These are phyloP conservation scores for Amphibolis antarctica DNA, from an alignment of 106 monocot species.

Conservation along the genomic window DNA sequence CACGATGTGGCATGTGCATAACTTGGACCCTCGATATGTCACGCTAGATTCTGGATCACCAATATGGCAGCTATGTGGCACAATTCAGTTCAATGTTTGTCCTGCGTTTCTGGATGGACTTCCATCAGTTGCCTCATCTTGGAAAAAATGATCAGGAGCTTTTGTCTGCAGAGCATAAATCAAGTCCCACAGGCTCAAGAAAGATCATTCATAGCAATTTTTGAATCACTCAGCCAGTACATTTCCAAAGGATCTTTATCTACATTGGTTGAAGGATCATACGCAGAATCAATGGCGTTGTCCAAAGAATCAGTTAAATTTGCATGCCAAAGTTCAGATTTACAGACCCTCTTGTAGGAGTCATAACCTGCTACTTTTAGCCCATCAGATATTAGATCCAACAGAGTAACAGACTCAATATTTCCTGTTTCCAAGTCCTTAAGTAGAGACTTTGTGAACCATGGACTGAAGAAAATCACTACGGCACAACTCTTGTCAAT, in stretches of 20 bases:
- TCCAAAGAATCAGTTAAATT: slow-evolving; percentile 70
- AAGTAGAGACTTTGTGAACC: slow-evolving; percentile 28
- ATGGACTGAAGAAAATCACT: slow-evolving; percentile 25
- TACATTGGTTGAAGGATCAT: slow-evolving; percentile 2
- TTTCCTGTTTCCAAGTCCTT: slow-evolving; percentile 28
- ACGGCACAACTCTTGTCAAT: slow-evolving; percentile 52
- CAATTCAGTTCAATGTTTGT: too few relatives aligned
- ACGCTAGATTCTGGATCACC: too few relatives aligned
- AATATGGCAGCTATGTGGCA: too few relatives aligned
- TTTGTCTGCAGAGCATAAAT: too few relatives aligned
- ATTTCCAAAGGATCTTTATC: slow-evolving; percentile 22
- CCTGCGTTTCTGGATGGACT: too few relatives aligned
- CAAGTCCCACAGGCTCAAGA: slow-evolving; percentile 4
- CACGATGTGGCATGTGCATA: too few relatives aligned
- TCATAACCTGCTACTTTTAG: slow-evolving; percentile 53
- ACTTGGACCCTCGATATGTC: too few relatives aligned
- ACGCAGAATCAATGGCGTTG: slow-evolving; percentile 8
- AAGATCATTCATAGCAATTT: slow-evolving; percentile 43
- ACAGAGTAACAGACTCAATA: slow-evolving; percentile 15
- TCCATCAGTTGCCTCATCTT: too few relatives aligned
- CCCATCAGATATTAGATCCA: slow-evolving; percentile 36
- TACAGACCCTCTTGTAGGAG: slow-evolving; percentile 53
- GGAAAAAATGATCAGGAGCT: too few relatives aligned
- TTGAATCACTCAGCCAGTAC: slow-evolving; percentile 36
- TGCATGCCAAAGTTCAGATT: slow-evolving; percentile 40